Evolutionary conservation across 192 early-diverging fungal genomes (phyloP), one percentile per base, ranked within the genome.

Genomic region (Coemansia sp.): DNA sequence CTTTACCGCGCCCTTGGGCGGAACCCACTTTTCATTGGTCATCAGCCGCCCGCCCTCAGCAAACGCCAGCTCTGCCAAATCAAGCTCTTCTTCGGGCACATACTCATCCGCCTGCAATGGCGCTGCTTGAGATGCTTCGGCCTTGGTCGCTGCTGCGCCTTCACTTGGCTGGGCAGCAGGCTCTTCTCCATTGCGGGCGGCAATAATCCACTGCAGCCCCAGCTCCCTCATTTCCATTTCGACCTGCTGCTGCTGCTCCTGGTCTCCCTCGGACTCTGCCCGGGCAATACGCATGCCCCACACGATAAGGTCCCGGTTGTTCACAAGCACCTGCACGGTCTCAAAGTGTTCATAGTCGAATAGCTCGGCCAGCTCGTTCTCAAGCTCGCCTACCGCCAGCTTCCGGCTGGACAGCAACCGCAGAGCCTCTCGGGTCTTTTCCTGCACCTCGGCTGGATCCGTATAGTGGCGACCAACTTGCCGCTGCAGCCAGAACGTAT

Each of bases 261-360:
- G 34, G 32, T 65, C 64, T 44, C 46, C 36, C 17, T 82, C 72
- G 4, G 83, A 69, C 41, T 67, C 85, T 10, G 91, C 89, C 52
- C 84, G 81, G 11, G 92, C 91, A 37, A 97, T 79, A 46, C 83
- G 77, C 18, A 94, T 94, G 66, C 93, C 87, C 93, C 92, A 98
- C 11, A 90, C 85, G 23, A 99, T 90, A 15, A 87, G 60, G 20
- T 96, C 94, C 2, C 91, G 81, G 71, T 97, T 96, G 42, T 79
- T 80, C 7, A 89, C 94, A 45, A 99, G 71, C 26, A 88, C 64
- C 63, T 93, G 91, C 49, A 99, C 94, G 5, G 95, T 69, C 48
- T 94, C 95, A 76, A 98, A 99, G 54, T 98, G 90, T 52, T 91
- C 91, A 58, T 90, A 98, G 37, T 99, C 95, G 59, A 97, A 97